Conservation (phyloP, 148 eudicot species). For the Fallopia convolvulus region DNA sequence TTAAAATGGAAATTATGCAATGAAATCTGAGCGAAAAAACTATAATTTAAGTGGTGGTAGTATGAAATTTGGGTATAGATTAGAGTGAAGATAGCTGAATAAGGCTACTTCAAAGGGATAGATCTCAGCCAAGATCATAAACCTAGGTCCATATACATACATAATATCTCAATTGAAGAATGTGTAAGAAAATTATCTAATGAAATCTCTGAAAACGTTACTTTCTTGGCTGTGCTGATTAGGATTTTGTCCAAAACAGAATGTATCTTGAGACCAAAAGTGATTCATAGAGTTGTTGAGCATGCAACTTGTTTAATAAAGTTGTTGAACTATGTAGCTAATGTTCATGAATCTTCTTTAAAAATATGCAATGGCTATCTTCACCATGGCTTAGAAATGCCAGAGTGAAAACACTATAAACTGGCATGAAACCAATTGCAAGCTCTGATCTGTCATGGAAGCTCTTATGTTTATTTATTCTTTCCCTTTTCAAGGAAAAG, state of each 20-base stretch:
- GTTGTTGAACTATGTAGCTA: background rate
- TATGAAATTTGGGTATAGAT: background rate
- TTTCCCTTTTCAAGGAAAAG: background rate
- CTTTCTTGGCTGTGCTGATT: background rate
- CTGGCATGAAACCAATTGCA: background rate
- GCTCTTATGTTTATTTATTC: background rate
- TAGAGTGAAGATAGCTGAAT: background rate
- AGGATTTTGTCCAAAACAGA: background rate
- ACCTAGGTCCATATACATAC: background rate
- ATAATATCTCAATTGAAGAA: background rate
- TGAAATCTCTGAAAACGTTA: background rate
- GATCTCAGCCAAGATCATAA: background rate
- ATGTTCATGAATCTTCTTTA: background rate
- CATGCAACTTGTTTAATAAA: background rate
- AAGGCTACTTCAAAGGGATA: background rate
- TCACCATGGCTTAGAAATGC: background rate
- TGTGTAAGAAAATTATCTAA: background rate
- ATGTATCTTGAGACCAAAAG: background rate
- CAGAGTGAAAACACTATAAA: background rate
- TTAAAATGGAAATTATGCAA: background rate
- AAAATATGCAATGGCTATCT: background rate
- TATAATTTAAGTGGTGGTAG: background rate
- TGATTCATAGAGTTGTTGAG: background rate
- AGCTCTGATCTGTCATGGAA: background rate
- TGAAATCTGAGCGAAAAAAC: background rate